A percentile compares a stretch with the other conserved stretches of the same genome.
Evolutionary conservation across 23 red algal species (phyloP).

Genomic region (Gracilaria gracilis): DNA sequence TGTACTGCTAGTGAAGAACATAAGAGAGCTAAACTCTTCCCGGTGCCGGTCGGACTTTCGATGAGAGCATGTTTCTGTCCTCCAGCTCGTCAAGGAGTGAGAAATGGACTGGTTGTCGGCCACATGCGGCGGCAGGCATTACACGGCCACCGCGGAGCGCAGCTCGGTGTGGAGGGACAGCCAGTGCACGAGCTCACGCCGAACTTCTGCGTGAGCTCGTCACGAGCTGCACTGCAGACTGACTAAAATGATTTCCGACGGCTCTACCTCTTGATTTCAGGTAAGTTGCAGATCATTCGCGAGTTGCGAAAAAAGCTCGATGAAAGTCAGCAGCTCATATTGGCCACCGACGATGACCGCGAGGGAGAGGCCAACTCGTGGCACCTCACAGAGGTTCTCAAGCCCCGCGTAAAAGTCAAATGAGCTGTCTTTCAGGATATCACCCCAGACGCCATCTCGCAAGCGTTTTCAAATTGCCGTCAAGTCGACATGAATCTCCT

Average conservation of each 20-base stretch:
- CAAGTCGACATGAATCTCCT: conserved; percentile 92
- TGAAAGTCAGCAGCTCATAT: conserved; percentile 73
- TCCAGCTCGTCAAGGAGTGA: no score
- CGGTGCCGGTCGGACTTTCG: no score
- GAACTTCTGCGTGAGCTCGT: no score
- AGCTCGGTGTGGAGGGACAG: no score
- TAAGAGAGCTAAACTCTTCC: no score
- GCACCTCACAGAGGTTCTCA: conserved; percentile 92
- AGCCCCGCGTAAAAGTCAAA: conserved; percentile 80
- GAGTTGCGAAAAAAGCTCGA: conserved; percentile 67
- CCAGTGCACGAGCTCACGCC: no score
- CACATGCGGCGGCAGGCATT: no score
- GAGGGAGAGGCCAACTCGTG: conserved; percentile 99
- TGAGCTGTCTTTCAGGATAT: conserved; percentile 99
- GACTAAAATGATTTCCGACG: conserved; percentile 90
- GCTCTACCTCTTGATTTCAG: conserved; percentile 83
- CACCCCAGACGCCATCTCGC: conserved; percentile 80
- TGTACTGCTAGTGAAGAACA: no score
- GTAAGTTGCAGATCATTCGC: conserved; percentile 68
- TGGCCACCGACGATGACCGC: conserved; percentile 98
- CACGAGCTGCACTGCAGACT: no score
- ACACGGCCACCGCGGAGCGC: no score
- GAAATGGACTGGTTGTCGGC: no score
- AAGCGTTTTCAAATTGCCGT: conserved; percentile 79
- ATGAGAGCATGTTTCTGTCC: no score